Percentiles rank a stretch among this genome's conserved stretches.
Conservation (phyloP, 164 flowering plant genomes). For the Chimonanthus salicifolius region DNA sequence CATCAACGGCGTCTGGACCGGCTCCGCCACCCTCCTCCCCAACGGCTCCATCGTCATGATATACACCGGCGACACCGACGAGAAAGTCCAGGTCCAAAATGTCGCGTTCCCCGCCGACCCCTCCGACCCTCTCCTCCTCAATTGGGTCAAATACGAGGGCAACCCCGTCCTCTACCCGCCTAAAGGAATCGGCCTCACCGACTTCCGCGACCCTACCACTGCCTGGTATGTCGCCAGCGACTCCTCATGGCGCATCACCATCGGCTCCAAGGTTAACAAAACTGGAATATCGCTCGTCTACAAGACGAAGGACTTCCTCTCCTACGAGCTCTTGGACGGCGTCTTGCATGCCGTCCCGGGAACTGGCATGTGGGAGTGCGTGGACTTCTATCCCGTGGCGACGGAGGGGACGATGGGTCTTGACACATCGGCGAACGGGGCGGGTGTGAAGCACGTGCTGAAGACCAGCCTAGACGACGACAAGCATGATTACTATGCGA, state of each 20-base stretch:
- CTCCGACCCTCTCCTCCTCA: slow-evolving; percentile 66
- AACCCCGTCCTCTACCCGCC: slow-evolving; percentile 80
- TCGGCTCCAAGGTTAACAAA: slow-evolving; percentile 54
- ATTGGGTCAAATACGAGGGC: slow-evolving; percentile 63
- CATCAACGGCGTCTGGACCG: slow-evolving; percentile 77
- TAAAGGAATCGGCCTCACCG: slow-evolving; percentile 40
- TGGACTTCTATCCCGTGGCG: slow-evolving; percentile 85
- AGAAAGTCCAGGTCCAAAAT: slow-evolving; percentile 65
- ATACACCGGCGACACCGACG: slow-evolving; percentile 76
- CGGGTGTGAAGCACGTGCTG: slow-evolving; percentile 61
- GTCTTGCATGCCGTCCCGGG: slow-evolving; percentile 53
- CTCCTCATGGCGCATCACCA: slow-evolving; percentile 53
- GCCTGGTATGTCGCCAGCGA: slow-evolving; percentile 50
- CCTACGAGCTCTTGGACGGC: slow-evolving; percentile 31
- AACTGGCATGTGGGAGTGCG: slow-evolving; percentile 97
- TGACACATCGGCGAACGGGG: slow-evolving; percentile 59
- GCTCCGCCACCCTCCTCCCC: slow-evolving; percentile 81
- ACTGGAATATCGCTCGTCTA: slow-evolving; percentile 67
- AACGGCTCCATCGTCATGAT: slow-evolving; percentile 62
- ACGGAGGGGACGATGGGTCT: slow-evolving; percentile 32
- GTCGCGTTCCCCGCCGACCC: slow-evolving; percentile 60
- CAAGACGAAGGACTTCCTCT: slow-evolving; percentile 54
- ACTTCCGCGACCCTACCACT: slow-evolving; percentile 85
- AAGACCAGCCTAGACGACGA: slow-evolving; percentile 73
- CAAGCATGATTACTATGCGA: slow-evolving; percentile 63